A percentile compares a stretch with the other conserved stretches of the same genome.
phyloP scores from a whole-genome alignment of 768 basidiomycete species.

The Epithele typhae region DNA sequence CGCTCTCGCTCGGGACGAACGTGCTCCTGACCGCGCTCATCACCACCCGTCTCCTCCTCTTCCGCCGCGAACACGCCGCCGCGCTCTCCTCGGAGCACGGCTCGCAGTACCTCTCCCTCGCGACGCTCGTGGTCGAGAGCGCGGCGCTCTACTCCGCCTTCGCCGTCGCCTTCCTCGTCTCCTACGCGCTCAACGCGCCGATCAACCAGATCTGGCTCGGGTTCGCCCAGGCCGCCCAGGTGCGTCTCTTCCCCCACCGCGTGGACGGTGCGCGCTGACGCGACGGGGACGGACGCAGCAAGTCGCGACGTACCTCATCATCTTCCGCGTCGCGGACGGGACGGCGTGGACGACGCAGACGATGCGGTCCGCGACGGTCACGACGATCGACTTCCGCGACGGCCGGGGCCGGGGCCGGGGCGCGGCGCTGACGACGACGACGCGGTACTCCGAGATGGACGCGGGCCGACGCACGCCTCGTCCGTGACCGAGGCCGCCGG shows the following conservation, averaged over 20 bases:
- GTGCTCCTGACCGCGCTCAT: constrained; percentile 21
- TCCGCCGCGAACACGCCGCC: constrained; percentile 7
- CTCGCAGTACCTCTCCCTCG: constrained; percentile 11
- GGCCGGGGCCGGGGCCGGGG: too few relatives aligned
- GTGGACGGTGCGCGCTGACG: too few relatives aligned
- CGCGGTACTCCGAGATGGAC: too few relatives aligned
- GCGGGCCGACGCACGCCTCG: too few relatives aligned
- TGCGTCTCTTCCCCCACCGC: neutral
- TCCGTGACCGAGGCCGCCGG: too few relatives aligned
- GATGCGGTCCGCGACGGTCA: constrained; percentile 8
- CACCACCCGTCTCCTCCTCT: constrained; percentile 12
- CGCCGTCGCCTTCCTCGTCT: constrained; percentile 19
- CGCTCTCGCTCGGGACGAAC: constrained; percentile 17
- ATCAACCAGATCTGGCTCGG: constrained; percentile 10
- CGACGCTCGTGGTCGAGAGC: constrained; percentile 22
- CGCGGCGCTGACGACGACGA: too few relatives aligned
- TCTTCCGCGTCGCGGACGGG: constrained; percentile 22
- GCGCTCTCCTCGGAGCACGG: constrained; percentile 10
- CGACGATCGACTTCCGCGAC: too few relatives aligned
- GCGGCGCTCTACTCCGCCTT: constrained; percentile 22
- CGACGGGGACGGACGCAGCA: neutral
- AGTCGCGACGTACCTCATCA: constrained; percentile 22
- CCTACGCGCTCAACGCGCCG: constrained; percentile 14
- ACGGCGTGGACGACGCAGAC: constrained; percentile 16
- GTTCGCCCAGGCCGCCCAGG: constrained; percentile 11